Percentiles rank a stretch among this genome's conserved stretches.
These are phyloP conservation scores for Fistulinella prunicolor DNA, from an alignment of 768 basidiomycete genomes.

Conservation along the genomic window DNA sequence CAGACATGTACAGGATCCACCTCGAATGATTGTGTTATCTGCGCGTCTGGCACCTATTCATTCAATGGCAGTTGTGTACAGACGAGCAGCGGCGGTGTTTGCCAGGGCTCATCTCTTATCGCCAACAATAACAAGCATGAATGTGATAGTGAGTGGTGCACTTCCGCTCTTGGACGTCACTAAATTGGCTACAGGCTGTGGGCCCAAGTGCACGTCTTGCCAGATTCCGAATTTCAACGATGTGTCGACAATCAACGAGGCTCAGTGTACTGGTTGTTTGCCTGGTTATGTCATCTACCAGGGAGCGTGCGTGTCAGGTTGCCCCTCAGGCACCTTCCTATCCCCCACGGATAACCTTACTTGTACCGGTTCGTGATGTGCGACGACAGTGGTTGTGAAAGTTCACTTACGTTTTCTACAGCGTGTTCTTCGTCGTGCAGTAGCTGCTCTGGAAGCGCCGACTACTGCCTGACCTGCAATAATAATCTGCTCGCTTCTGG, in stretches of 20 bases:
- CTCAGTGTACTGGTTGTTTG: constrained; percentile 76
- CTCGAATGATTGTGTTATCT: constrained; percentile 70
- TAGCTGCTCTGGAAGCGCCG: constrained; percentile 64
- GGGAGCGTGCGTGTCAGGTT: constrained; percentile 66
- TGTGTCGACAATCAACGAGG: constrained; percentile 60
- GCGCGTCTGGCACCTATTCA: constrained; percentile 56
- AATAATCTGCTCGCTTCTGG: constrained; percentile 61
- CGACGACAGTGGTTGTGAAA: background rate
- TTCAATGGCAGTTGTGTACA: constrained; percentile 72
- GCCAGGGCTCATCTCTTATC: constrained; percentile 64
- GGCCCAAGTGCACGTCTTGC: constrained; percentile 78
- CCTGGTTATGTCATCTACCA: constrained; percentile 71
- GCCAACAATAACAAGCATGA: constrained; percentile 80
- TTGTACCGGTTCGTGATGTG: constrained; percentile 57
- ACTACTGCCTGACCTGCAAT: constrained; percentile 73
- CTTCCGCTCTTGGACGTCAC: background rate
- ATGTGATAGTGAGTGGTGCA: constrained; percentile 61
- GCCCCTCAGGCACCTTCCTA: constrained; percentile 72
- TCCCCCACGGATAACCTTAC: constrained; percentile 69
- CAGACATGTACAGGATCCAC: constrained; percentile 66
- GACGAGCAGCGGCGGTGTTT: constrained; percentile 66
- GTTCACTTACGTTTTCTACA: constrained; percentile 18
- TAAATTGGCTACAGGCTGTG: constrained; percentile 56
- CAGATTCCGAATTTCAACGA: constrained; percentile 67
- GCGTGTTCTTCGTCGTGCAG: constrained; percentile 74